Base-by-base conservation (phyloP, 176 grass and related monocot genomes). In the Rhipidocladum racemiflorum region DNA sequence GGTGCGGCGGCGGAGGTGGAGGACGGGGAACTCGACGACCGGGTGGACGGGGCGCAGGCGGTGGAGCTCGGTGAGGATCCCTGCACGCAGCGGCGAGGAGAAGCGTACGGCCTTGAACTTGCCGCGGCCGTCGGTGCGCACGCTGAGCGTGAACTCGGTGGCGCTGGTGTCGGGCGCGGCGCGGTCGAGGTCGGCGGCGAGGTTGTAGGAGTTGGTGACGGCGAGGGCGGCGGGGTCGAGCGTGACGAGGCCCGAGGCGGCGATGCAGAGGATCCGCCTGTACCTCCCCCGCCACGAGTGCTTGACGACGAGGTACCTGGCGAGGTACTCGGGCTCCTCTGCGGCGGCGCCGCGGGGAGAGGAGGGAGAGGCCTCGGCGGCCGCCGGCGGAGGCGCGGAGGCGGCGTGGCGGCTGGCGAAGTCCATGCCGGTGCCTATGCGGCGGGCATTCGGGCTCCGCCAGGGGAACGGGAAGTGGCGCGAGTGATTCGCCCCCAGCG, bases 401-500 rank as follows among this genome's bases (percentile, higher is more conserved):
- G 85, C 83, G 55, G 88, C 74, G 89, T 95, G 92, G 76, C 96
- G 96, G 83, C 96, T 93, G 72, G 90, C 88, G 83, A 91, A 95
- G 83, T 99, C 96, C 96, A 99, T 99, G 61, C 84, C 18, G 81
- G 73, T 53, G 69, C 79, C 94, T 97, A 97, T 84, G 79, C 92
- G 95, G 75, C 85, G 91, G 49, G 89, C 89, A 89, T 94, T 91
- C 91, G 86, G 88, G 60, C 62, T 87, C 71, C 78, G 28, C 88
- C 87, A 88, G 67, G 81, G 73, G 76, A 88, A 56, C 44, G 74
- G 51, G 84, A 69, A 80, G 83, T 90, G 90, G 78, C 96, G 96
- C 68, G 96, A 99, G 80, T 93, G 96, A 95, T 85, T 99, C 90
- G 96, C 91, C 89, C 96, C 92, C 96, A 99, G 92, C 74, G 92